A percentile compares a stretch with the other conserved stretches of the same genome.
phyloP scores from a whole-genome alignment of 1,284 basidiomycete genomes.

The Austroboletus niveus region DNA sequence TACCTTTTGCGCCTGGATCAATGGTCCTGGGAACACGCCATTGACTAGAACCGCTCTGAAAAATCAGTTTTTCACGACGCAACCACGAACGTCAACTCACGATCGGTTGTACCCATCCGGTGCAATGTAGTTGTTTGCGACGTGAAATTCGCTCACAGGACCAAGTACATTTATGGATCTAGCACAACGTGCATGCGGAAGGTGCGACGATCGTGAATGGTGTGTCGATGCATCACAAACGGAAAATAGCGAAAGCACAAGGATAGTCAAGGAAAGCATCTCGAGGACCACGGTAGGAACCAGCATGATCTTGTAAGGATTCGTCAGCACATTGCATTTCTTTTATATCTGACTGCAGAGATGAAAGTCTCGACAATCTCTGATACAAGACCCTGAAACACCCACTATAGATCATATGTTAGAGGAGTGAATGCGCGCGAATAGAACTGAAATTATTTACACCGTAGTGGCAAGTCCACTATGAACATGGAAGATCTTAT shows the following conservation, averaged over 20 bases:
- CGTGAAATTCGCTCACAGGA: conserved; percentile 3
- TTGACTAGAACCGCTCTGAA: conserved; percentile 13
- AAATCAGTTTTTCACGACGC: not conserved
- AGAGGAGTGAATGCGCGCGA: too few relatives aligned
- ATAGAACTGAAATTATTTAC: too few relatives aligned
- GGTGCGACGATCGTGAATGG: not conserved
- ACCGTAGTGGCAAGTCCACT: too few relatives aligned
- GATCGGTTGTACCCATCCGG: conserved; percentile 31
- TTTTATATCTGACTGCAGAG: too few relatives aligned
- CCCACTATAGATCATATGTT: too few relatives aligned
- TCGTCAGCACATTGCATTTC: too few relatives aligned
- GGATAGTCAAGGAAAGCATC: conserved; percentile 11
- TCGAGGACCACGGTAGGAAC: not conserved
- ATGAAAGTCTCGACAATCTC: too few relatives aligned
- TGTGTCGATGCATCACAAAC: not conserved
- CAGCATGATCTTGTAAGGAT: too few relatives aligned
- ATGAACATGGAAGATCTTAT: too few relatives aligned
- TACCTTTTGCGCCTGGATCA: conserved; percentile 17
- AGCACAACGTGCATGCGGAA: not conserved
- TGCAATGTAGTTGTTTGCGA: conserved; percentile 24
- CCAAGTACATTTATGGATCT: not conserved
- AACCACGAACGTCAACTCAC: conserved; percentile 9
- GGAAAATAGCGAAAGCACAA: not conserved
- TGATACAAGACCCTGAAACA: too few relatives aligned
- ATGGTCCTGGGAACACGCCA: conserved; percentile 14